Percentiles rank a stretch among this genome's conserved stretches.
Conservation (phyloP, 2,329 filamentous ascomycete genomes). For the Coniochaeta sp. region DNA sequence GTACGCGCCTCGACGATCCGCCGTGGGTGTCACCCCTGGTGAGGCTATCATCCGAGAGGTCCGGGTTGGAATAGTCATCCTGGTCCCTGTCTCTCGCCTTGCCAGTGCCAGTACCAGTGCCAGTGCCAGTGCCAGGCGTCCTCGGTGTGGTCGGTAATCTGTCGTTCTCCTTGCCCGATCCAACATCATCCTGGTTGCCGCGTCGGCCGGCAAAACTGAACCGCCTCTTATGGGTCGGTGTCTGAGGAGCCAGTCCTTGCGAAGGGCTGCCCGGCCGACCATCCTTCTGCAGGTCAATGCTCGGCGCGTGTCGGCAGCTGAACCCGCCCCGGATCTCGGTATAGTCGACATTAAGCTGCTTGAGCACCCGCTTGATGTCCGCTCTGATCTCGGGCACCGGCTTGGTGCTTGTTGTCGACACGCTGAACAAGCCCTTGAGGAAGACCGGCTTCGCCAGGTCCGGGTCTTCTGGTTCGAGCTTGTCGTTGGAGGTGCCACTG, state of each 20-base stretch:
- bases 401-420: constrained; percentile 91
- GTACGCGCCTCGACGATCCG: constrained; percentile 27
- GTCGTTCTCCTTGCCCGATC: not conserved
- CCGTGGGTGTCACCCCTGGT: constrained; percentile 40
- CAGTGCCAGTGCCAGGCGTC: constrained; percentile 2
- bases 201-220: constrained; percentile 74
- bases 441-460: constrained; percentile 90
- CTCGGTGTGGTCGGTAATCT: constrained; percentile 1
- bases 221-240: constrained; percentile 59
- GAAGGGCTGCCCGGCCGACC: constrained; percentile 54
- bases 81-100: constrained; percentile 59
- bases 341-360: constrained; percentile 83
- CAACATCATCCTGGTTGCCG: constrained; percentile 11
- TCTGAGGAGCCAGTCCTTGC: constrained; percentile 23
- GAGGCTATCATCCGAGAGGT: constrained; percentile 72
- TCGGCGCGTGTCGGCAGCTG: constrained; percentile 78
- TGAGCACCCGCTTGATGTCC: constrained; percentile 85
- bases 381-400: constrained; percentile 76
- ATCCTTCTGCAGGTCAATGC: constrained; percentile 76
- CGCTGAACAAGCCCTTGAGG: constrained; percentile 93
- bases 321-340: constrained; percentile 92
- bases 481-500: constrained; percentile 53
- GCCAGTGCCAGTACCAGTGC: constrained; percentile 16
- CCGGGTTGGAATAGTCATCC: constrained; percentile 76
- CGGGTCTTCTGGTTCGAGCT: constrained; percentile 47